Conservation (phyloP, 257 asterid genomes). For the Solanum clarkiae region DNA sequence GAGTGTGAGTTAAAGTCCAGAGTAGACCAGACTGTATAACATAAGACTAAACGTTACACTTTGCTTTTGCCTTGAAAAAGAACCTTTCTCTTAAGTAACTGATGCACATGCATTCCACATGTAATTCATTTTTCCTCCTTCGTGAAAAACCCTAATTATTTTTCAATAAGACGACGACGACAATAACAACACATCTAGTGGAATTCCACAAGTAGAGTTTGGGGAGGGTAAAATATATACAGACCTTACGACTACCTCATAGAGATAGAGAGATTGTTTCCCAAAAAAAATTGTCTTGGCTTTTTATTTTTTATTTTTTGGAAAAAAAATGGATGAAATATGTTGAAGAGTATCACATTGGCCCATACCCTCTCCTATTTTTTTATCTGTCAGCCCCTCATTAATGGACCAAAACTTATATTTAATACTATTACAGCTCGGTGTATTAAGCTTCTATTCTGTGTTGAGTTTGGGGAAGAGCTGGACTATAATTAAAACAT, state of each 20-base stretch:
- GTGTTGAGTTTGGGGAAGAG: not conserved
- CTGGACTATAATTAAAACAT: not conserved
- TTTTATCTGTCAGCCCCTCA: not conserved
- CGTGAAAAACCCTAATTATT: conserved; percentile 6
- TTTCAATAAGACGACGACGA: not conserved
- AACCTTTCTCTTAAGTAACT: conserved; percentile 1
- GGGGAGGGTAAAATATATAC: too few relatives aligned
- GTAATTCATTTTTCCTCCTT: not conserved
- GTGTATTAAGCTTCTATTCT: not conserved
- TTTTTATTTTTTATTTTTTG: too few relatives aligned
- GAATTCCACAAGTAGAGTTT: too few relatives aligned
- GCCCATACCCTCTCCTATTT: conserved; percentile 1
- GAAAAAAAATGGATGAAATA: not conserved
- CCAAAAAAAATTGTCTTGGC: not conserved
- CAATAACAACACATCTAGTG: too few relatives aligned
- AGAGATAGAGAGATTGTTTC: too few relatives aligned
- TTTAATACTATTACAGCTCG: not conserved
- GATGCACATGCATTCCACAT: conserved; percentile 19
- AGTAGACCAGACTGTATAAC: not conserved
- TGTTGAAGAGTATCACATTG: not conserved
- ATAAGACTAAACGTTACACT: not conserved
- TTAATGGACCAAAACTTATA: not conserved
- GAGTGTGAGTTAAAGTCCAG: not conserved
- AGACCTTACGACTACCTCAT: too few relatives aligned
- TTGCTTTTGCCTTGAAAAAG: conserved; percentile 28